Evolutionary conservation across 805 yeast species (phyloP).

Genomic region (Pichia scutulata): DNA sequence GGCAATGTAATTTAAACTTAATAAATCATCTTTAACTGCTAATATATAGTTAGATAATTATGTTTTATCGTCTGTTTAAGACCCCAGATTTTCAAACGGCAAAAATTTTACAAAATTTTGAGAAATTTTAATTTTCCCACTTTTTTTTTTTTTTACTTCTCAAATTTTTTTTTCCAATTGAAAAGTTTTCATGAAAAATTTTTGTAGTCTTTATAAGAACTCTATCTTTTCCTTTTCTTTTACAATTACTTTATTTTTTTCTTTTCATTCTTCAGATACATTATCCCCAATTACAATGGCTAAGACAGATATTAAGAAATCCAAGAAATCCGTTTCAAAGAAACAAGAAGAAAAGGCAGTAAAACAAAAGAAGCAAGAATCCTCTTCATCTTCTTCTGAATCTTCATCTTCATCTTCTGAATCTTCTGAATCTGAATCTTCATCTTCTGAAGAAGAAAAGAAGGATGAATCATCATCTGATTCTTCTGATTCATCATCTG

Average conservation of each 20-base stretch:
- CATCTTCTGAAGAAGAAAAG: constrained; percentile 13
- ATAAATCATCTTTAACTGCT: too few relatives aligned
- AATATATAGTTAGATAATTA: too few relatives aligned
- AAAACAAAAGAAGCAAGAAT: constrained; percentile 20
- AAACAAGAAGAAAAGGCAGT: constrained; percentile 19
- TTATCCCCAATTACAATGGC: constrained; percentile 17
- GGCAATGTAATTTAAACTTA: too few relatives aligned
- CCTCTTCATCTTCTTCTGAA: constrained; percentile 17
- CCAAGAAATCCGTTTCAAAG: constrained; percentile 20
- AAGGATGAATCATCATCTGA: constrained; percentile 17
- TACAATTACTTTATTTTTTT: not conserved
- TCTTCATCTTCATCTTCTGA: constrained; percentile 21
- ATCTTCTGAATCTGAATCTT: constrained; percentile 21
- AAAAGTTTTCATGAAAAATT: constrained; percentile 1
- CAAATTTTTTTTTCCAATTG: not conserved
- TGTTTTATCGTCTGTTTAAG: too few relatives aligned
- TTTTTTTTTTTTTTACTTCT: too few relatives aligned
- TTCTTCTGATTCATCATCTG: constrained; percentile 18
- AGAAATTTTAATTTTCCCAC: not conserved
- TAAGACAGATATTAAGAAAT: constrained; percentile 22
- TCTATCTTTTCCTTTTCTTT: not conserved
- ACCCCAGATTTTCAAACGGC: too few relatives aligned
- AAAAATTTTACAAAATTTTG: too few relatives aligned
- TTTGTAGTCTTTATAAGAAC: not conserved
- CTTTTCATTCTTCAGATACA: not conserved